These are phyloP conservation scores for Dendrobium chrysotoxum DNA, from an alignment of 106 monocot species.

Conservation along the genomic window DNA sequence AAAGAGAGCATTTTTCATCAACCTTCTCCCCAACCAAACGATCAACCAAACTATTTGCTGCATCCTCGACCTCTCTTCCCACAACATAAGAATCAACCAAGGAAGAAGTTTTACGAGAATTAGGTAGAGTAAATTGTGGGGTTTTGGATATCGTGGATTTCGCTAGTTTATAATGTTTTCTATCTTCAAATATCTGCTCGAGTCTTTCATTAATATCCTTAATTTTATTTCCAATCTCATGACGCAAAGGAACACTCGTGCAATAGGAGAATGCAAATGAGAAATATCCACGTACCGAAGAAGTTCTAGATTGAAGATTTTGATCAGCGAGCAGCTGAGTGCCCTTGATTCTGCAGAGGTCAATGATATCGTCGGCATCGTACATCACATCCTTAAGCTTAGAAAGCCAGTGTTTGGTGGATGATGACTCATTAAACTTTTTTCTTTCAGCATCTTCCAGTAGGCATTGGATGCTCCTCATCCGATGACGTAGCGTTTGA, in stretches of 20 bases:
- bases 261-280: no score
- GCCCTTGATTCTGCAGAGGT: constrained; percentile 14
- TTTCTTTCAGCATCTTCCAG: constrained; percentile 2
- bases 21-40: neutral
- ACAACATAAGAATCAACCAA: neutral
- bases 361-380: constrained; percentile 8
- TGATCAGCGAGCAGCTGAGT: neutral
- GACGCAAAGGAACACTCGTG: no score
- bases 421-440: neutral
- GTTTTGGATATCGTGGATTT: neutral
- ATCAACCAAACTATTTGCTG: neutral
- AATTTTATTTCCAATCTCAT: no score
- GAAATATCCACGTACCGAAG: neutral
- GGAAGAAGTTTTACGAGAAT: neutral
- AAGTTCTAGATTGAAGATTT: neutral
- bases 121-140: neutral
- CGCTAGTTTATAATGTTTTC: neutral
- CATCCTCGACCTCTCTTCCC: neutral
- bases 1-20: neutral
- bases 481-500: neutral
- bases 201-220: neutral
- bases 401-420: neutral
- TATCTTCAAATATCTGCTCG: neutral
- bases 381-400: constrained; percentile 12
- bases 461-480: constrained; percentile 4